Evolutionary conservation across 352 stramenopile genomes (phyloP).

Genomic region (Phytopythium cucurbitacearum): DNA sequence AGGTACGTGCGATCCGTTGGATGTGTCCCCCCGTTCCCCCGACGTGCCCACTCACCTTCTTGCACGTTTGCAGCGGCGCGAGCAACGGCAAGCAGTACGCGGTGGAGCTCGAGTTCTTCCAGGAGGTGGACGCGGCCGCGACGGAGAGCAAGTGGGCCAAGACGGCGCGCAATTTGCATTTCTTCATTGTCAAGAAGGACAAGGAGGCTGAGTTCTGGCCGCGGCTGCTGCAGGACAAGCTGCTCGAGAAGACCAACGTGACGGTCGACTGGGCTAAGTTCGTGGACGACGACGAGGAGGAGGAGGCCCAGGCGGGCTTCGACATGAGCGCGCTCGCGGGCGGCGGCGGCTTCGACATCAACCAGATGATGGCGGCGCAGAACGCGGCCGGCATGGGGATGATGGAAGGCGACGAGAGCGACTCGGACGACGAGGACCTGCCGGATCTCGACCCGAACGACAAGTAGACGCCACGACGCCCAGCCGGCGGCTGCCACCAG

Average conservation of each 20-base stretch:
- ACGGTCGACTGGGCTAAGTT: conserved; percentile 97
- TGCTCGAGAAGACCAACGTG: conserved; percentile 95
- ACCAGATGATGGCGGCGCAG: conserved; percentile 91
- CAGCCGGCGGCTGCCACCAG: neutral
- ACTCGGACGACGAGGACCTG: conserved; percentile 83
- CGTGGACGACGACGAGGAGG: conserved; percentile 96
- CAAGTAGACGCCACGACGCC: conserved; percentile 10
- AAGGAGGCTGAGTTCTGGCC: conserved; percentile 95
- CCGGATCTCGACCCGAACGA: conserved; percentile 77
- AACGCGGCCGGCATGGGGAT: conserved; percentile 53
- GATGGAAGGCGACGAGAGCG: conserved; percentile 55
- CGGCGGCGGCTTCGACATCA: conserved; percentile 93
- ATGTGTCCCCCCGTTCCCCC: too few relatives aligned
- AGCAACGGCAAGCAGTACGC: conserved; percentile 93
- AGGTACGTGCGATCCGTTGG: conserved; percentile 26
- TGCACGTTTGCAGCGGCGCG: conserved; percentile 45
- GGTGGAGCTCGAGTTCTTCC: conserved; percentile 94
- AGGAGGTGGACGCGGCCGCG: conserved; percentile 88
- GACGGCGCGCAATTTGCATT: conserved; percentile 92
- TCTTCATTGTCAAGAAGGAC: conserved; percentile 96
- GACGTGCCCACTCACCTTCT: too few relatives aligned
- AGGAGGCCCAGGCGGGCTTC: conserved; percentile 74
- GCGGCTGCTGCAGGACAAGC: conserved; percentile 94
- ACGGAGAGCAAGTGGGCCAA: conserved; percentile 95
- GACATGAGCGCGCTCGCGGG: conserved; percentile 85